Conservation (phyloP, 257 asterid genomes). For the Fraxinus cuspidata region DNA sequence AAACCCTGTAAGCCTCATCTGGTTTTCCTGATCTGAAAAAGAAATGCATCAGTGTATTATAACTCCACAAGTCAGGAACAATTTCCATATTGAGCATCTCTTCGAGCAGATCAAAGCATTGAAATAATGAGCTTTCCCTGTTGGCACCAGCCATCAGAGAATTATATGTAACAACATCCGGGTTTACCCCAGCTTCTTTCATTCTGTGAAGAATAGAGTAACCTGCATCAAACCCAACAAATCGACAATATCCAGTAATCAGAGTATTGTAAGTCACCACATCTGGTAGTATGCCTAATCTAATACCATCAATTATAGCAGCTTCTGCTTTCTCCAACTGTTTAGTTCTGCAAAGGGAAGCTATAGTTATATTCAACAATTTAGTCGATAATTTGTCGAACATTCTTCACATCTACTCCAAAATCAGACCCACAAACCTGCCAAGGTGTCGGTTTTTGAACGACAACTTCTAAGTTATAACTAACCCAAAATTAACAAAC, state of each 20-base stretch:
- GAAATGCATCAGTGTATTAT: slow-evolving; percentile 84
- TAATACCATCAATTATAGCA: slow-evolving; percentile 70
- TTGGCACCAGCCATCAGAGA: slow-evolving; percentile 78
- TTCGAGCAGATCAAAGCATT: slow-evolving; percentile 60
- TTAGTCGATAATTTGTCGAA: slow-evolving; percentile 59
- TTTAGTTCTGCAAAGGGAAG: slow-evolving; percentile 76
- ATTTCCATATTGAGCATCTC: slow-evolving; percentile 67
- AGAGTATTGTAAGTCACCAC: slow-evolving; percentile 82
- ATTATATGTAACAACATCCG: slow-evolving; percentile 74
- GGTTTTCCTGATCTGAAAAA: slow-evolving; percentile 61
- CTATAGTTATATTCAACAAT: slow-evolving; percentile 74
- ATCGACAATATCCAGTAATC: slow-evolving; percentile 68
- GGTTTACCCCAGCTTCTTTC: slow-evolving; percentile 77
- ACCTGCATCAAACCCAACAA: slow-evolving; percentile 68
- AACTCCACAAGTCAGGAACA: slow-evolving; percentile 78
- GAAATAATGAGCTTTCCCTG: slow-evolving; percentile 42
- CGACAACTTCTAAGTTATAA: neutral
- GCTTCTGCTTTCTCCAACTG: slow-evolving; percentile 65
- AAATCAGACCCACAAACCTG: slow-evolving; percentile 41
- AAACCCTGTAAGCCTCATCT: slow-evolving; percentile 67
- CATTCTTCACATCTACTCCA: slow-evolving; percentile 54
- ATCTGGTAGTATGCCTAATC: slow-evolving; percentile 75
- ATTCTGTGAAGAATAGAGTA: slow-evolving; percentile 59
- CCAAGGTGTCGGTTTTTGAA: slow-evolving; percentile 20
- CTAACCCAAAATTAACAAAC: slow-evolving; percentile 2